Base-by-base conservation (phyloP, 169 alveolate genomes). In the Eimeria praecox region DNA sequence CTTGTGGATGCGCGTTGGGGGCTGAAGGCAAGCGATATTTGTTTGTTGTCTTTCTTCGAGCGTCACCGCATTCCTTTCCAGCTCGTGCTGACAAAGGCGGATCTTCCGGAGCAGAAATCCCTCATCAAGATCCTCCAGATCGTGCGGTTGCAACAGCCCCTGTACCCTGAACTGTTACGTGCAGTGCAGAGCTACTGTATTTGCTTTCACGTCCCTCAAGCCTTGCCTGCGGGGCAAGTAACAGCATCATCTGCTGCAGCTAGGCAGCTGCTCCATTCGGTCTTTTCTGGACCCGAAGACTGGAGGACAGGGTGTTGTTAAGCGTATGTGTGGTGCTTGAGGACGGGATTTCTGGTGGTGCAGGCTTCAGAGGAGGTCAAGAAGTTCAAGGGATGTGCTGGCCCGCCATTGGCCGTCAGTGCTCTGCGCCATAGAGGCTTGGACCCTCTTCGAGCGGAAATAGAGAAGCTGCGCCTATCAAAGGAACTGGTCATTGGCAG, bases 31-130 rank as follows among this genome's bases (percentile, higher is more conserved):
- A 88, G 94, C 89, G 95, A 90, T 64, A 24, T 62, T 20, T 95
- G 87, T 56, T 59, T 95, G 69, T 73, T 95, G 42, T 69, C 87
- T 8, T 95, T 90, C 62, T 77, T 95, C 62, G 85, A 95, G 73
- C 95, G 97, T 78, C 90, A 77, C 83, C 80, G 75, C 33, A 40
- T 95, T 35, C 75, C 73, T 42, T 90, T 90, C 42, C 95, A 95
- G 91, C 40, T 96, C 14, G 90, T 96, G 54, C 71, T 96, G 83
- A 96, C 97, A 44, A 96, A 96, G 86, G 95, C 95, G 42, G 97
- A 96, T 54, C 89, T 83, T 35, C 93, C 91, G 52, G 85, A 85
- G 85, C 95, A 83, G 49, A 40, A 59, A 78, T 52, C 62, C 30
- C 96, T 96, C 46, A 56, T 82, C 33, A 80, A 82, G 64, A 46